Evolutionary conservation across 2,329 filamentous ascomycete species (phyloP).

Genomic region (Epichloe brachyelytri): DNA sequence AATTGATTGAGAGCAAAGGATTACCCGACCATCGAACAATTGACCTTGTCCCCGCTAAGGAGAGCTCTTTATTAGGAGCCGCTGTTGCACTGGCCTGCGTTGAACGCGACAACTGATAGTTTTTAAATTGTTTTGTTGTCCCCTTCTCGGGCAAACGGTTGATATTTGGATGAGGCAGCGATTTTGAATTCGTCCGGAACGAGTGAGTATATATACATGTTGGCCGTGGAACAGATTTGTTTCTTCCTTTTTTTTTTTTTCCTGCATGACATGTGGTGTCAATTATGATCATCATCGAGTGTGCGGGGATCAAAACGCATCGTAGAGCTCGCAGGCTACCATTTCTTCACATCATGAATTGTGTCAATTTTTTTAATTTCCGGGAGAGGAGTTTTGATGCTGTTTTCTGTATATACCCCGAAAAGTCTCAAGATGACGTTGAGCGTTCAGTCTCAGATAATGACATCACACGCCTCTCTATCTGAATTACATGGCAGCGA

Average conservation of each 20-base stretch:
- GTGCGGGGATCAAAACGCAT: slow-evolving; percentile 7
- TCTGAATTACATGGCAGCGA: not conserved
- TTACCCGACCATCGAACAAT: slow-evolving; percentile 31
- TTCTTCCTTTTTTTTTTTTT: not conserved
- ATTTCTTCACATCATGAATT: slow-evolving; percentile 4
- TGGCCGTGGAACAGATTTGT: not conserved
- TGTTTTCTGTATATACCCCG: slow-evolving; percentile 2
- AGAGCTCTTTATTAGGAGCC: slow-evolving; percentile 64
- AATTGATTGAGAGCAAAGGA: slow-evolving; percentile 31
- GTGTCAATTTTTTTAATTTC: not conserved
- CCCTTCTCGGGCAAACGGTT: not conserved
- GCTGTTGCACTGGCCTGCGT: slow-evolving; percentile 52
- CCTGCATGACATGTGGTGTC: not conserved
- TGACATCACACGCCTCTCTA: too few species aligned
- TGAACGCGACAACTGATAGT: slow-evolving; percentile 8
- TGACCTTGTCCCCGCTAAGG: slow-evolving; percentile 53
- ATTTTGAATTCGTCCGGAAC: not conserved
- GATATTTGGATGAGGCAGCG: not conserved
- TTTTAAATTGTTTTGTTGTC: not conserved
- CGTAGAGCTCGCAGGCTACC: slow-evolving; percentile 10
- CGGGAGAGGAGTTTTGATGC: not conserved
- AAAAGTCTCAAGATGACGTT: not conserved
- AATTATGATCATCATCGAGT: slow-evolving; percentile 4
- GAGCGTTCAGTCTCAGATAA: not conserved
- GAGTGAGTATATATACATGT: not conserved